Evolutionary conservation across 768 basidiomycete genomes (phyloP).

Genomic region (Phylloporus sp.): DNA sequence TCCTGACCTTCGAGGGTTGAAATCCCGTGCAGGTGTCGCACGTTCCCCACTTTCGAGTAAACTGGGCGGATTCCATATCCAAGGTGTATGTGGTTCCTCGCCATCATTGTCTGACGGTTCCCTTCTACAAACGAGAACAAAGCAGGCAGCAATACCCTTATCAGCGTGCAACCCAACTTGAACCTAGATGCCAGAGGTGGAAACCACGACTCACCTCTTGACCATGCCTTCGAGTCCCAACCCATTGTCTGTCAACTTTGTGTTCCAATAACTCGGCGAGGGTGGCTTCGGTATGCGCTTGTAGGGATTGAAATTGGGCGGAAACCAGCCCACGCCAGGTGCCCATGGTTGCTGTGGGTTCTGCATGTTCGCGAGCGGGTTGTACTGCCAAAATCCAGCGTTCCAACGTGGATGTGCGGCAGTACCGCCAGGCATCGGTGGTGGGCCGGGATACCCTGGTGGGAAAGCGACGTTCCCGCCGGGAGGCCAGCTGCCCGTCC

Average conservation of each 20-base stretch:
- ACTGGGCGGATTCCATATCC: slow-evolving; percentile 66
- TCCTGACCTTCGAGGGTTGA: slow-evolving; percentile 19
- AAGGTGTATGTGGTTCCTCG: slow-evolving; percentile 54
- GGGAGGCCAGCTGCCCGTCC: slow-evolving; percentile 38
- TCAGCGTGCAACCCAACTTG: slow-evolving; percentile 10
- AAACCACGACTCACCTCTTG: slow-evolving; percentile 42
- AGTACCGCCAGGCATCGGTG: slow-evolving; percentile 53
- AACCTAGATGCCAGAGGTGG: not conserved
- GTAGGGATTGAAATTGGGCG: slow-evolving; percentile 51
- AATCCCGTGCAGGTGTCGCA: slow-evolving; percentile 29
- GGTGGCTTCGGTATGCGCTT: slow-evolving; percentile 60
- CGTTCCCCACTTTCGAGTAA: slow-evolving; percentile 32
- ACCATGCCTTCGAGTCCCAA: slow-evolving; percentile 65
- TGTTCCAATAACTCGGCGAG: slow-evolving; percentile 63
- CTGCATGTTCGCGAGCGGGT: slow-evolving; percentile 36
- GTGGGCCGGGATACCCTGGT: slow-evolving; percentile 40
- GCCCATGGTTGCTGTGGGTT: slow-evolving; percentile 30
- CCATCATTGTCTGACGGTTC: slow-evolving; percentile 33
- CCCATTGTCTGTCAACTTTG: slow-evolving; percentile 56
- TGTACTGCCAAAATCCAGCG: slow-evolving; percentile 49
- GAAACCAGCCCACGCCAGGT: slow-evolving; percentile 29
- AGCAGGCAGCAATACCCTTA: not conserved
- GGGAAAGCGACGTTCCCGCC: slow-evolving; percentile 27
- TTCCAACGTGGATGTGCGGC: slow-evolving; percentile 46
- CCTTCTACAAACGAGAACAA: slow-evolving; percentile 12